Base-by-base conservation (phyloP, 2,329 filamentous ascomycete species). In the Aureobasidium sp. region DNA sequence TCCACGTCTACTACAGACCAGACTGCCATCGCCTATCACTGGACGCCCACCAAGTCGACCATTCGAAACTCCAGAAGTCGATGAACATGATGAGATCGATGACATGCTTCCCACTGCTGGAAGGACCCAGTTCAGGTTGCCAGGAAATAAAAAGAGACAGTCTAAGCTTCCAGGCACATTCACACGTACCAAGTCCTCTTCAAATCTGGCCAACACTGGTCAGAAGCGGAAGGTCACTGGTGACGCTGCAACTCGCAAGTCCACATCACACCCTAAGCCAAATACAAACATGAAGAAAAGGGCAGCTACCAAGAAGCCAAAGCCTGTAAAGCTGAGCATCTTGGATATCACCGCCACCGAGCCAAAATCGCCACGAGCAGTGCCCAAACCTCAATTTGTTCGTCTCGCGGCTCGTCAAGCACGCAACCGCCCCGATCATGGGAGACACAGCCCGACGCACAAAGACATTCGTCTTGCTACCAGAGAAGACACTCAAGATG, bases 401-500 rank as follows among this genome's bases (percentile, higher is more conserved):
- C 77, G 77, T 58, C 68, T 87, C 61, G 84, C 84, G 36, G 76
- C 77, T 32, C 78, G 84, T 63, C 75, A 77, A 66, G 80, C 77
- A 53, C 78, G 79, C 9, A 76, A 73, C 44, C 74, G 76, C 49
- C 69, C 72, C 29, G 77, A 82, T 66, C 68, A 73, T 66, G 82
- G 79, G 37, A 77, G 82, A 60, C 77, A 80, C 65, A 81, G 78
- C 48, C 82, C 80, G 16, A 75, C 73, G 25, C 71, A 73, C 54
- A 85, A 85, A 65, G 73, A 79, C 41, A 74, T 85, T 54, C 75
- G 77, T 57, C 70, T 86, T 30, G 78, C 77, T 16, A 83, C 79
- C 27, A 72, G 70, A 36, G 66, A 73, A 10, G 84, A 86, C 63
- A 85, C 82, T 0, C 72, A 76, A 53, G 83, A 86, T 66, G 81